phyloP scores from a whole-genome alignment of 768 basidiomycete genomes.

The Rhodotorula taiwanensis region DNA sequence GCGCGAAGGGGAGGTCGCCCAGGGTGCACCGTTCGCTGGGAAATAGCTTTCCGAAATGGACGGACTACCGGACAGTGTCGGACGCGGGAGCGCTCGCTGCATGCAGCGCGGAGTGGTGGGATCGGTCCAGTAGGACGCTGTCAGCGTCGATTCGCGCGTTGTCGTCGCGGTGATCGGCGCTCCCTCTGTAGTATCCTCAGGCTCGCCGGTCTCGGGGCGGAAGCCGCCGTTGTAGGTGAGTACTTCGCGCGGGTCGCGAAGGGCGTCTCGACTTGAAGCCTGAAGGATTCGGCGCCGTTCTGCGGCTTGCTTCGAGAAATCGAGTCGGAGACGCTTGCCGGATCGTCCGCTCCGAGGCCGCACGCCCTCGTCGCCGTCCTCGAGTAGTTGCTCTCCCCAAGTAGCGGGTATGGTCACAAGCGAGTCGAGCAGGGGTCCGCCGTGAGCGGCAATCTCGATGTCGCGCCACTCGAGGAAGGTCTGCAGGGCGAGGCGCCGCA shows the following conservation, averaged over 20 bases:
- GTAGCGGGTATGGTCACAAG: neutral
- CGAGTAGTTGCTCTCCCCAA: neutral
- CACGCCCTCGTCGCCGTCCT: constrained; percentile 3
- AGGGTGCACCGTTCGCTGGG: too few species aligned
- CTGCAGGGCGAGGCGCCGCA: neutral
- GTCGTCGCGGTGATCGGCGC: neutral
- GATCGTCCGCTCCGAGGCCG: neutral
- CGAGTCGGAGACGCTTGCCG: neutral
- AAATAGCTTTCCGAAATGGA: too few species aligned
- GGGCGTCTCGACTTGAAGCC: too few species aligned
- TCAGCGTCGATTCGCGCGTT: neutral
- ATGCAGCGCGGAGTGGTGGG: constrained; percentile 25
- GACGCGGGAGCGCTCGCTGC: neutral
- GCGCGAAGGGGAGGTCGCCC: too few species aligned
- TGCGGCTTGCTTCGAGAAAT: constrained; percentile 21
- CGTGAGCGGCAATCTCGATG: constrained; percentile 22
- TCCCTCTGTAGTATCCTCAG: too few species aligned
- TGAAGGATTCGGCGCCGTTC: constrained; percentile 20
- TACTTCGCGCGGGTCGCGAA: too few species aligned
- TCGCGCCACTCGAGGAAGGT: constrained; percentile 32
- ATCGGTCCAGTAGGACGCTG: constrained; percentile 4
- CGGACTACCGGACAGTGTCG: too few species aligned
- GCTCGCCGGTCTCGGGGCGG: too few species aligned
- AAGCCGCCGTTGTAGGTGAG: too few species aligned
- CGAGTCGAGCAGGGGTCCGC: neutral